Evolutionary conservation across 1,284 basidiomycete species (phyloP).

Genomic region (Malassezia sp.): DNA sequence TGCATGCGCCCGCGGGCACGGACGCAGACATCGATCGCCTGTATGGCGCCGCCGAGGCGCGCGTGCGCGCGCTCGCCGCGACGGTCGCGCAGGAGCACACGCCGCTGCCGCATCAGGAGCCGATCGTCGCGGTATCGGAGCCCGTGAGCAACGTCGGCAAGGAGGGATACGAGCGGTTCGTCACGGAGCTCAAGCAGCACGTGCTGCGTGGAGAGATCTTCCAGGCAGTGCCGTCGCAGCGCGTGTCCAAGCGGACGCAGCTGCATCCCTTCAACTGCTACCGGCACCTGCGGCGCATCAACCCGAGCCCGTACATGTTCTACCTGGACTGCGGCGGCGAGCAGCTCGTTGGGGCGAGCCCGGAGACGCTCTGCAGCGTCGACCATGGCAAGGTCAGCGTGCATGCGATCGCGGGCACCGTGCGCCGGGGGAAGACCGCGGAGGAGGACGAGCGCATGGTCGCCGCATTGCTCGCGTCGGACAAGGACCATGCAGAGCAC

Average conservation of each 20-base stretch:
- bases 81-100: conserved; percentile 48
- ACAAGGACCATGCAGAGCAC: conserved; percentile 94
- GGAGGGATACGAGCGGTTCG: conserved; percentile 80
- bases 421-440: conserved; percentile 67
- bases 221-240: conserved; percentile 92
- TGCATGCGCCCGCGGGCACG: conserved; percentile 61
- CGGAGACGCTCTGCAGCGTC: conserved; percentile 94
- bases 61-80: conserved; percentile 20
- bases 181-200: conserved; percentile 81
- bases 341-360: conserved; percentile 90
- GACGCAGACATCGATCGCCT: conserved; percentile 49
- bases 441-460: conserved; percentile 77
- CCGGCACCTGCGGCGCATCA: conserved; percentile 79
- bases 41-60: conserved; percentile 22
- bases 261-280: conserved; percentile 97
- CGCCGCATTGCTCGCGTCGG: conserved; percentile 63
- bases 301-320: conserved; percentile 99
- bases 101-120: conserved; percentile 52
- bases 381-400: conserved; percentile 76
- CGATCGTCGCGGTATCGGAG: conserved; percentile 35
- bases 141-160: conserved; percentile 80
- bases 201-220: conserved; percentile 96
- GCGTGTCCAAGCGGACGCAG: conserved; percentile 68
- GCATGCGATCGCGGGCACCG: conserved; percentile 95
- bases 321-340: conserved; percentile 76